phyloP scores from a whole-genome alignment of 768 basidiomycete genomes.

The Lactarius quietus region DNA sequence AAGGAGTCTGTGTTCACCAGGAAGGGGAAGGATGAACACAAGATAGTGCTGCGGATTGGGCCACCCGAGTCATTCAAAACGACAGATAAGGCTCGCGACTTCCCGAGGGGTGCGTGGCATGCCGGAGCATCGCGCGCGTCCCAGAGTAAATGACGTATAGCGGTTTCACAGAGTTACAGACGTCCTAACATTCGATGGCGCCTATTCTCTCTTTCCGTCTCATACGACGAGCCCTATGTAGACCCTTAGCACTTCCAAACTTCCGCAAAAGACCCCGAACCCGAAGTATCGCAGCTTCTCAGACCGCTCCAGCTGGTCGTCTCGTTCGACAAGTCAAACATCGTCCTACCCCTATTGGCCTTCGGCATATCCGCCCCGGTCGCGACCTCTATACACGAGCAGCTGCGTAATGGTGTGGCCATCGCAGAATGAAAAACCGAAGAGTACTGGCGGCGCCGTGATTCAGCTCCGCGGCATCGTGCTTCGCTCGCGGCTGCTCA shows the following conservation, averaged over 20 bases:
- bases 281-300: constrained; percentile 12
- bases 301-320: constrained; percentile 20
- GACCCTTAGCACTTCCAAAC: not conserved
- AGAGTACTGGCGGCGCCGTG: not conserved
- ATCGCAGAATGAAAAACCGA: not conserved
- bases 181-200: constrained; percentile 18
- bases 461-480: constrained; percentile 12
- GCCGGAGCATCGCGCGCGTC: not conserved
- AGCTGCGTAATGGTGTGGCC: constrained; percentile 6
- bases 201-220: constrained; percentile 17
- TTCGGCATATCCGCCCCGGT: constrained; percentile 9
- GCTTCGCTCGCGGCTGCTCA: constrained; percentile 11
- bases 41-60: constrained; percentile 1
- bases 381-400: constrained; percentile 19
- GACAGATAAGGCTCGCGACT: constrained; percentile 2
- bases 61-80: constrained; percentile 7
- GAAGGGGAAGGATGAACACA: not conserved
- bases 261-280: not conserved
- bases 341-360: not conserved
- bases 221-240: constrained; percentile 3
- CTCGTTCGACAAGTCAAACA: constrained; percentile 2
- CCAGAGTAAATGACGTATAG: not conserved
- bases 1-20: constrained; percentile 5
- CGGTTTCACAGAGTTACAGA: constrained; percentile 9
- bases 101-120: constrained; percentile 7